phyloP scores from a whole-genome alignment of 1,139 yeast genomes.

The Nadsonia commutata region DNA sequence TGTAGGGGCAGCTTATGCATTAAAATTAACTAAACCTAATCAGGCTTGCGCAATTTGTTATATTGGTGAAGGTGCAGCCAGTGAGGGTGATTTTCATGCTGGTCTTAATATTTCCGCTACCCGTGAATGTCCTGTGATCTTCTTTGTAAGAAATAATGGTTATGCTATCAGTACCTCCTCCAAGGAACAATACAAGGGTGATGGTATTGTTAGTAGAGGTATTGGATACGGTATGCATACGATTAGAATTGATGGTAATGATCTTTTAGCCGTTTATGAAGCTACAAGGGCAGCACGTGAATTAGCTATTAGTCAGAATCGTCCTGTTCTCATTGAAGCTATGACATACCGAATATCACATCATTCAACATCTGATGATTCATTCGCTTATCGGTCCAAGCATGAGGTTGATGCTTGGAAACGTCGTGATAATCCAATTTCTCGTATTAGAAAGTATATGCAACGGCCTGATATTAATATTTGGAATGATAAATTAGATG shows the following conservation, averaged over 20 bases:
- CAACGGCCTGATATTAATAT: slow-evolving; percentile 14
- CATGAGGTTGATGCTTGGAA: slow-evolving; percentile 26
- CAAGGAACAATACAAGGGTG: slow-evolving; percentile 24
- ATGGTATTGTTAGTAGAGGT: slow-evolving; percentile 24
- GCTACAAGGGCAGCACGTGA: slow-evolving; percentile 20
- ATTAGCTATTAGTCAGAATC: slow-evolving; percentile 18
- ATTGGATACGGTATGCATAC: slow-evolving; percentile 25
- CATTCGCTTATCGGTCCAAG: slow-evolving; percentile 23
- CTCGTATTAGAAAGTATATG: slow-evolving; percentile 23
- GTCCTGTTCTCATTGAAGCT: slow-evolving; percentile 24
- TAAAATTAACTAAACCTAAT: slow-evolving; percentile 14
- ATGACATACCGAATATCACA: slow-evolving; percentile 26
- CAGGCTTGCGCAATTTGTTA: slow-evolving; percentile 19
- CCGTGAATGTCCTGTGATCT: slow-evolving; percentile 22
- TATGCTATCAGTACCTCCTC: slow-evolving; percentile 25
- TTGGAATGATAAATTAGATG: slow-evolving; percentile 22
- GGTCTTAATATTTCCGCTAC: slow-evolving; percentile 26
- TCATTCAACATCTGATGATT: slow-evolving; percentile 26
- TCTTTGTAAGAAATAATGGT: slow-evolving; percentile 25
- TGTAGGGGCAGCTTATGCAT: slow-evolving; percentile 25
- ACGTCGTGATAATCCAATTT: slow-evolving; percentile 22
- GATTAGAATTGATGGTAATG: slow-evolving; percentile 25
- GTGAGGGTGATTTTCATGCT: slow-evolving; percentile 26
- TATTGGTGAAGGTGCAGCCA: slow-evolving; percentile 27
- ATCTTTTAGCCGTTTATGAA: slow-evolving; percentile 21